These are phyloP conservation scores for Cornus florida DNA, from an alignment of 148 eudicot genomes.

Conservation along the genomic window DNA sequence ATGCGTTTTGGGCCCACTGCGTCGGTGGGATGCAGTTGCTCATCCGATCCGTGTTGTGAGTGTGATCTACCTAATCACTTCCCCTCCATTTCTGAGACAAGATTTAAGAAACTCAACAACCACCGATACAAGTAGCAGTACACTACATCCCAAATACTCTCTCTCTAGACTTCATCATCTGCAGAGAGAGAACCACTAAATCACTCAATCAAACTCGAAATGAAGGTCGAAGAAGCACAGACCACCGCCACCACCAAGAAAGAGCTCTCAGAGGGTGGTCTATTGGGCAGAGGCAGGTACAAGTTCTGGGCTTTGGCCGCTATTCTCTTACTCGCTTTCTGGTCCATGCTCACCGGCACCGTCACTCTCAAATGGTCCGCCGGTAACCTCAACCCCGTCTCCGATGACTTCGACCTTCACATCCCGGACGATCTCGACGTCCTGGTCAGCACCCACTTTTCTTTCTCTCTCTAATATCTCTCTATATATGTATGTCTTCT, in stretches of 20 bases:
- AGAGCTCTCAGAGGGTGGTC: conserved; percentile 18
- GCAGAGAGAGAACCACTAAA: not conserved
- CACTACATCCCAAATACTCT: no score
- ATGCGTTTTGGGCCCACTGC: not conserved
- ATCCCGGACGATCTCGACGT: conserved; percentile 46
- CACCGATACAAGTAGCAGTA: not conserved
- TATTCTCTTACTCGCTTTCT: conserved; percentile 50
- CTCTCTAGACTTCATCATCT: no score
- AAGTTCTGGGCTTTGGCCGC: conserved; percentile 57
- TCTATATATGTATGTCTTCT: not conserved
- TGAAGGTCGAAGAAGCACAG: conserved; percentile 43
- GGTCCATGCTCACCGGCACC: conserved; percentile 73
- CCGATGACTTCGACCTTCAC: conserved; percentile 29
- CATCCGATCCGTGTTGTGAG: not conserved
- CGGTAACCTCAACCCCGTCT: conserved; percentile 22
- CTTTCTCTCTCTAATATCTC: not conserved
- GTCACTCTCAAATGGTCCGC: conserved; percentile 63
- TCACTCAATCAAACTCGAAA: conserved; percentile 3
- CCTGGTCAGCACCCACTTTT: conserved; percentile 21
- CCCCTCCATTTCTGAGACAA: not conserved
- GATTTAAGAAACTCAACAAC: not conserved
- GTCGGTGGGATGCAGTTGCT: not conserved
- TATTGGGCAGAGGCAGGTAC: conserved; percentile 41
- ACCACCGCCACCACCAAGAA: conserved; percentile 11
- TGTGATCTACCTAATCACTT: not conserved